Evolutionary conservation across 1,139 yeast species (phyloP), one percentile per base, ranked within the genome.

Genomic region (Zygosaccharomyces pseudobailii): DNA sequence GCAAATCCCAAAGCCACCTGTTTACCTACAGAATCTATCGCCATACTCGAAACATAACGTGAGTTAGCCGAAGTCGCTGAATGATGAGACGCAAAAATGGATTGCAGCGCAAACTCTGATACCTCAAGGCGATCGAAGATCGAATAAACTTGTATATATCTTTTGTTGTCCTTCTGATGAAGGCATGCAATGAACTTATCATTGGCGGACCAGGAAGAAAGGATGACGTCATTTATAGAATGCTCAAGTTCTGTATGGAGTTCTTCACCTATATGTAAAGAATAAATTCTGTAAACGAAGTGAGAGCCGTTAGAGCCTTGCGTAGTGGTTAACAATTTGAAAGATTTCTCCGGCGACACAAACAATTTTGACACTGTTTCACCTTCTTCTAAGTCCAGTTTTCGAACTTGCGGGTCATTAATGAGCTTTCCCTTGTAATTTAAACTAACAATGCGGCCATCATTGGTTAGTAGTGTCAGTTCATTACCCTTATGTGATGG

Each of bases 1-100:
- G 75, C 65, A 4, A 87, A 79, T 27, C 97, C 97, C n/a, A 87
- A 67, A 0, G 97, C 97, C 20, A 89, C 69, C 7, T 79, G 67
- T 9, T 81, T 77, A 24, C 76, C 75, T 55, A 80, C 79, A 40
- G 59, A 58, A 40, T 62, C 61, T 7, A 60, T 46, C 13, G 67
- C 62, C 50, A 62, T 54, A 20, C 59, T 51, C 4, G 68, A 56
- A 23, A 66, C 59, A 33, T 63, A 57, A 25, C 67, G 67, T 3
- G 65, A 59, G 22, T 61, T 60, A 5, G 59, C 43, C 6, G 66
- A 59, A 3, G 56, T 42, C 7, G 55, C 47, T 25, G 46, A 24
- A 8, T 47, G 43, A 10, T 46, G 39, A 10, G 50, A 40, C 24
- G 54, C 48, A 17, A 52, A 36, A 20, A 58, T 42, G 2, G 52